phyloP scores from a whole-genome alignment of 441 rosid genomes.

The Croton laevigatus region DNA sequence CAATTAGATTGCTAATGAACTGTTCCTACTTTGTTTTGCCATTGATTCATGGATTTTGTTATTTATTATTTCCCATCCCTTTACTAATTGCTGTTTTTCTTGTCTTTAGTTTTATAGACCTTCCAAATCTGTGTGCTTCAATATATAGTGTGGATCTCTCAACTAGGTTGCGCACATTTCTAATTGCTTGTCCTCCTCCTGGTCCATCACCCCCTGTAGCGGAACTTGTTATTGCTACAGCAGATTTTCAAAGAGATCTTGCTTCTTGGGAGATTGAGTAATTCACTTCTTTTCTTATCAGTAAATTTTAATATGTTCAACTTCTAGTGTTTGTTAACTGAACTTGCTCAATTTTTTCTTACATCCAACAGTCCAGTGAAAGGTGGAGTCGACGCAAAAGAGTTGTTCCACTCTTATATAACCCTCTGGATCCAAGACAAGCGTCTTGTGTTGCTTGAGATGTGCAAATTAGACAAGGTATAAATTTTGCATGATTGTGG shows the following conservation, averaged over 20 bases:
- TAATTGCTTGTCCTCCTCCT: slow-evolving; percentile 80
- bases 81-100: slow-evolving; percentile 9
- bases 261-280: slow-evolving; percentile 79
- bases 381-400: slow-evolving; percentile 86
- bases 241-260: slow-evolving; percentile 87
- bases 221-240: slow-evolving; percentile 85
- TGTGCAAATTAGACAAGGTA: slow-evolving; percentile 88
- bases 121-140: slow-evolving; percentile 80
- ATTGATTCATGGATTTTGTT: neutral
- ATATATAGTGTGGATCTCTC: slow-evolving; percentile 80
- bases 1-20: neutral
- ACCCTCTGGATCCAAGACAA: slow-evolving; percentile 82
- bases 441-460: slow-evolving; percentile 61
- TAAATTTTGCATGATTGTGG: slow-evolving; percentile 10
- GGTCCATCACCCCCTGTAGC: slow-evolving; percentile 73
- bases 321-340: neutral
- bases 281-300: slow-evolving; percentile 1
- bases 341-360: slow-evolving; percentile 18
- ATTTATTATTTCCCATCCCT: neutral
- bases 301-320: neutral
- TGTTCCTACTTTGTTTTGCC: neutral
- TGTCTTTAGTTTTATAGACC: slow-evolving; percentile 74
- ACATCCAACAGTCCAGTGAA: slow-evolving; percentile 57
- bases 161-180: slow-evolving; percentile 66
- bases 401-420: slow-evolving; percentile 73